Base-by-base conservation (phyloP, 2,329 filamentous ascomycete genomes). In the Pyrenophora tritici-repentis region DNA sequence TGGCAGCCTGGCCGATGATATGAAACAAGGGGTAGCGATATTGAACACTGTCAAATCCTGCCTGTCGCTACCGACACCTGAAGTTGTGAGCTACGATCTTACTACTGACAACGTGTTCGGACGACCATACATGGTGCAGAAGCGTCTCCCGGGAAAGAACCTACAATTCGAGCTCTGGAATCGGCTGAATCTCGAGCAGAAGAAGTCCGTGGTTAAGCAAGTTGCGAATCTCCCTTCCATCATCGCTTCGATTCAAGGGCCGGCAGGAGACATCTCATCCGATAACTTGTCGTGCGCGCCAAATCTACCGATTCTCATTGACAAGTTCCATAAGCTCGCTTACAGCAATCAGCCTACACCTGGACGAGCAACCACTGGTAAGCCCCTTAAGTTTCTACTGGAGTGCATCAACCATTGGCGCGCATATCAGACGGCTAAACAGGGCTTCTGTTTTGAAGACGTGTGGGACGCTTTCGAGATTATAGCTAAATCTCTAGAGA, bases 401-500 rank as follows among this genome's bases (percentile, higher is more conserved):
- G 47, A 51, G 20, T 50, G 46, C n/a, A 55, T 45, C 16, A 33
- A 55, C 18, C 31, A 29, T 7, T 61, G 53, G 49, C 37, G 47
- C 4, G 44, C 42, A 4, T 48, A 44, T 6, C 6, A 58, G 3
- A 32, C n/a, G n/a, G n/a, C 5, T 7, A 34, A 3, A 55, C 6
- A 9, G 22, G 22, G 17, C 4, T n/a, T 8, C 14, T 20, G 24
- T 17, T 54, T 52, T 29, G 41, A 58, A 3, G 34, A 45, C 7
- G 33, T 57, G 13, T 68, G 53, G 52, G 36, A 54, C 12, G 35
- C 47, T 6, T 48, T 61, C 13, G 33, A 32, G 4, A 42, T 37
- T 0, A 61, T 59, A 5, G 34, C 47, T 2, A 35, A 35, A 1
- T 40, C 58, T 6, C 58, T 66, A 6, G 31, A 62, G 3, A 10